These are phyloP conservation scores for Escallonia rubra DNA, from an alignment of 129 eudicot species.

Conservation along the genomic window DNA sequence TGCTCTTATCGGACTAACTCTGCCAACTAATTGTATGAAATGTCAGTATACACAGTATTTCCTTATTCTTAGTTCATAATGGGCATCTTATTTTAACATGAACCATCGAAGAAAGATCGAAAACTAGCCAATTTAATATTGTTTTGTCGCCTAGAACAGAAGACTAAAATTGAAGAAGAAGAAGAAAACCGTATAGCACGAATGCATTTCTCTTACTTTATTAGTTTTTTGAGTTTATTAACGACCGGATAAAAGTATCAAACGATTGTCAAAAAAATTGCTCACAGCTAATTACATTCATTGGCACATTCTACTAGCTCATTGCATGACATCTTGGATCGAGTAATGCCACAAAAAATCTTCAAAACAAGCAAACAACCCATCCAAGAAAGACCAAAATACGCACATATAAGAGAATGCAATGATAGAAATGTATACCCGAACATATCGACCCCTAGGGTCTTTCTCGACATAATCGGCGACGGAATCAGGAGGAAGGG, in stretches of 20 bases:
- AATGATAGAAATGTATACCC: conserved; percentile 33
- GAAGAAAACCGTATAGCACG: too few species aligned
- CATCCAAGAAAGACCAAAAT: not conserved
- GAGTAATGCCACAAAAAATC: not conserved
- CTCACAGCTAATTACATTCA: not conserved
- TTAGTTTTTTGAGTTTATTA: not conserved
- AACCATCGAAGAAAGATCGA: too few species aligned
- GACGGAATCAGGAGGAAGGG: conserved; percentile 14
- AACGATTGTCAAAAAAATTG: not conserved
- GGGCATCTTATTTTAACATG: too few species aligned
- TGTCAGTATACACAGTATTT: too few species aligned
- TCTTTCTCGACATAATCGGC: conserved; percentile 56
- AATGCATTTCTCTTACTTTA: too few species aligned
- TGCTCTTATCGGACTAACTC: not conserved
- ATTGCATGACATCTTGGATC: not conserved
- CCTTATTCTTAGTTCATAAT: too few species aligned
- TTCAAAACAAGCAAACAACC: not conserved
- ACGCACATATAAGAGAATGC: not conserved
- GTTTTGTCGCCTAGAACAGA: too few species aligned
- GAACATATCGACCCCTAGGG: conserved; percentile 53
- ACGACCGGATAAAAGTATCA: not conserved
- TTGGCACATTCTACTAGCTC: not conserved
- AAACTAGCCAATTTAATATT: too few species aligned
- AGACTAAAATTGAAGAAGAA: too few species aligned
- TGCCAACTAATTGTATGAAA: too few species aligned